phyloP scores from a whole-genome alignment of 2,329 filamentous ascomycete genomes.

The Ophiostoma piceae region DNA sequence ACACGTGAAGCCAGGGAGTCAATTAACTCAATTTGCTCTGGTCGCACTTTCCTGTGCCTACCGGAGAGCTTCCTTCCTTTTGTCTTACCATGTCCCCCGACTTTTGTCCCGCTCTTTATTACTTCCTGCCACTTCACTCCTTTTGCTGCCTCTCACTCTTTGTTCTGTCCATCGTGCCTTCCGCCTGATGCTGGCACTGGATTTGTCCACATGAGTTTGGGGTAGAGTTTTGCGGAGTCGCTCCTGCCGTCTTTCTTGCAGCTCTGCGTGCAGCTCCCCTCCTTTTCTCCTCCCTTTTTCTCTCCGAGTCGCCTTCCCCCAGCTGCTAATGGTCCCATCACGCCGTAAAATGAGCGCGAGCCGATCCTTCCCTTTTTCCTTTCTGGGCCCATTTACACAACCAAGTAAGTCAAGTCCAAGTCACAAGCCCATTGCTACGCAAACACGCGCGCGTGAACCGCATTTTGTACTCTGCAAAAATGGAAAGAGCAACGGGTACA shows the following conservation, averaged over 20 bases:
- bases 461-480: not conserved
- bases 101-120: not conserved
- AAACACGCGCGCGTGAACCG: not conserved
- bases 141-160: not conserved
- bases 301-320: not conserved
- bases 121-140: not conserved
- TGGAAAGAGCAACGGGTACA: not conserved
- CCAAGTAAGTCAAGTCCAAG: not conserved
- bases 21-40: not conserved
- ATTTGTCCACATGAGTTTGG: not conserved
- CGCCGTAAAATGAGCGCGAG: constrained; percentile 1
- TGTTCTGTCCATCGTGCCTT: constrained; percentile 5
- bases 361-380: constrained; percentile 3
- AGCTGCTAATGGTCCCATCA: not conserved
- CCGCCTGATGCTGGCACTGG: not conserved
- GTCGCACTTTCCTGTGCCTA: not conserved
- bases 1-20: not conserved
- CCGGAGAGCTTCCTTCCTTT: not conserved
- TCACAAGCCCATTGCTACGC: constrained; percentile 3
- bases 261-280: not conserved
- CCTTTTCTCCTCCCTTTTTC: not conserved
- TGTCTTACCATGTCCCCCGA: not conserved
- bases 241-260: not conserved
- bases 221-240: constrained; percentile 14
- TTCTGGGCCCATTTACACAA: constrained; percentile 4